These are phyloP conservation scores for Nicotiana obtusifolia DNA, from an alignment of 257 asterid species.

Conservation along the genomic window DNA sequence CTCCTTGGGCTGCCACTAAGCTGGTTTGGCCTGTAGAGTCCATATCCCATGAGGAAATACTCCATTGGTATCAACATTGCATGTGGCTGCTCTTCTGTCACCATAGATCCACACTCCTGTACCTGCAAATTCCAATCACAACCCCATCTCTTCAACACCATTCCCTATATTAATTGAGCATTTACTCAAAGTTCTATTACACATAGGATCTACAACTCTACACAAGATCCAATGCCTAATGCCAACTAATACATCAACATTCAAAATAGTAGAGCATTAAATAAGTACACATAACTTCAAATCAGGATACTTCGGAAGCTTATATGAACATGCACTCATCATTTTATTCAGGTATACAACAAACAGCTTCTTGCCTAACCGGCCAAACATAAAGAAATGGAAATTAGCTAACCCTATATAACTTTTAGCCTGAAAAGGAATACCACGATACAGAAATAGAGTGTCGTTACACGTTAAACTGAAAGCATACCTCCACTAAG, in stretches of 20 bases:
- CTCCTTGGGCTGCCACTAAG: conserved; percentile 72
- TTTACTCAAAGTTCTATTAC: neutral
- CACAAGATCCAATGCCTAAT: neutral
- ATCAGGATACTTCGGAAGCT: neutral
- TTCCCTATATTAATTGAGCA: neutral
- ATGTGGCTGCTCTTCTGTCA: conserved; percentile 93
- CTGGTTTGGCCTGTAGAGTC: conserved; percentile 54
- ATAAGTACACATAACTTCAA: neutral
- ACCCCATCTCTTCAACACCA: conserved; percentile 1
- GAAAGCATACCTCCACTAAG: conserved; percentile 71
- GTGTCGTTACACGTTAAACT: neutral
- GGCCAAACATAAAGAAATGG: too few species aligned
- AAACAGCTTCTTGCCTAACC: neutral
- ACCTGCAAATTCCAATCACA: conserved; percentile 39
- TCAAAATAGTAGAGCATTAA: neutral
- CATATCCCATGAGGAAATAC: conserved; percentile 75
- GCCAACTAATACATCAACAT: neutral
- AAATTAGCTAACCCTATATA: neutral
- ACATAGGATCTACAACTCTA: neutral
- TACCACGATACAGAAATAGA: neutral
- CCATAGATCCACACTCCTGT: conserved; percentile 81
- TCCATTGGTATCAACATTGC: conserved; percentile 84
- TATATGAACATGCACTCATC: neutral
- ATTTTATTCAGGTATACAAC: neutral
- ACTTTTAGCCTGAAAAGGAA: neutral